Base-by-base conservation (phyloP, 306 rosid species). In the Quercus robur region DNA sequence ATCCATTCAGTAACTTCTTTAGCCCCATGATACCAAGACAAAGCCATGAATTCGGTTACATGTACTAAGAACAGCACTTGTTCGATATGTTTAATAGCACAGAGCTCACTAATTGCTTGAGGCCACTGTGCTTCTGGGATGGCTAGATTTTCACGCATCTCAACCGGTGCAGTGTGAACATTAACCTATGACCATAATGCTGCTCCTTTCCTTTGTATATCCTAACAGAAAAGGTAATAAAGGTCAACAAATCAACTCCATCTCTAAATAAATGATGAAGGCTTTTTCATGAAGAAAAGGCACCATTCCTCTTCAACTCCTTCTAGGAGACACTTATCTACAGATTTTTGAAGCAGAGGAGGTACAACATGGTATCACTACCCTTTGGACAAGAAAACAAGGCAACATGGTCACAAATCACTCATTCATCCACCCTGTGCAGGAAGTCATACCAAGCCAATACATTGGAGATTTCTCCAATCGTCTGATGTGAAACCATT, bases 1-100 rank as follows among this genome's bases (percentile, higher is more conserved):
- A 94, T 93, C 99, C 97, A 94, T 69, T 94, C 95, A 17, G 91
- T 94, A 56, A 94, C 99, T 82, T 94, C 99, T 84, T 86, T n/a
- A n/a, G n/a, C n/a, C n/a, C n/a, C 99, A 4, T 95, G 99, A 71
- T 85, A 84, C 70, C 87, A 97, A 20, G 99, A 91, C 21, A 94
- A 90, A 5, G 95, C 99, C 4, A 88, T 90, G n/a, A 90, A 93
- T 88, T 17, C 97, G 86, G 75, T 94, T 94, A 71, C 97, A 93
- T 4, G 99, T 94, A 62, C 99, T 87, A 41, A 94, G 93, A 80
- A 93, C 97, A 49, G 97, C 95, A 23, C 99, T 89, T 94, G 97
- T 78, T 93, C 94, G n/a, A 94, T 89, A 66, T 91, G 97, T 71
- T 94, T 93, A 74, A 94, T 76, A 62, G 83, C 83, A 85, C 99